Conservation (phyloP, 805 yeast species). For the Kurtzmaniella fragi region DNA sequence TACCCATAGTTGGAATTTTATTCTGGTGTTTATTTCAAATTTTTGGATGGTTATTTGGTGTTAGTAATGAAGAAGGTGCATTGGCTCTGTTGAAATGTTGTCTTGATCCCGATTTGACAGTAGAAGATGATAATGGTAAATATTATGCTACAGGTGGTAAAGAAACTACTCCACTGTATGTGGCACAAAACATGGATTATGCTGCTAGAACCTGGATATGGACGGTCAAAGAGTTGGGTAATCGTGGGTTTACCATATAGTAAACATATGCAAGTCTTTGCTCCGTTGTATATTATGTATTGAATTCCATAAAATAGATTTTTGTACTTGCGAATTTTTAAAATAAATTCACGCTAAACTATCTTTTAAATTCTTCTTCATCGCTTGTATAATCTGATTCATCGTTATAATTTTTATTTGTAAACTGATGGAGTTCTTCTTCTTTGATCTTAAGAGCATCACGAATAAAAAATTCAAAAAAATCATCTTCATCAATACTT, state of each 20-base stretch:
- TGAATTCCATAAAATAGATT: background rate
- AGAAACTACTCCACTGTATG: slow-evolving; percentile 49
- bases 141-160: slow-evolving; percentile 60
- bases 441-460: slow-evolving; percentile 4
- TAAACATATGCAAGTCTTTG: slow-evolving; percentile 3
- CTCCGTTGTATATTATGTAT: background rate
- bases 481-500: slow-evolving; percentile 62
- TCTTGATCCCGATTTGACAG: slow-evolving; percentile 44
- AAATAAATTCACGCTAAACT: slow-evolving; percentile 3
- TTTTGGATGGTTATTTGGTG: slow-evolving; percentile 67
- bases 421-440: background rate
- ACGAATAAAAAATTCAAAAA: slow-evolving; percentile 41
- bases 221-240: slow-evolving; percentile 59
- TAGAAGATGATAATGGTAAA: slow-evolving; percentile 62
- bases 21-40: slow-evolving; percentile 70
- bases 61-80: slow-evolving; percentile 66
- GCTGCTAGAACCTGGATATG: slow-evolving; percentile 76
- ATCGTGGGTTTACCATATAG: slow-evolving; percentile 33
- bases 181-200: slow-evolving; percentile 52
- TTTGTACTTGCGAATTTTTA: background rate
- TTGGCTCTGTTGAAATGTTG: slow-evolving; percentile 61
- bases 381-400: slow-evolving; percentile 14
- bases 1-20: slow-evolving; percentile 71
- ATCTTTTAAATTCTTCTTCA: slow-evolving; percentile 5
- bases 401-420: slow-evolving; percentile 9